Evolutionary conservation across 495 filamentous ascomycete species (phyloP), one percentile per base, ranked within the genome.

Genomic region (Penicillium maclennaniae): DNA sequence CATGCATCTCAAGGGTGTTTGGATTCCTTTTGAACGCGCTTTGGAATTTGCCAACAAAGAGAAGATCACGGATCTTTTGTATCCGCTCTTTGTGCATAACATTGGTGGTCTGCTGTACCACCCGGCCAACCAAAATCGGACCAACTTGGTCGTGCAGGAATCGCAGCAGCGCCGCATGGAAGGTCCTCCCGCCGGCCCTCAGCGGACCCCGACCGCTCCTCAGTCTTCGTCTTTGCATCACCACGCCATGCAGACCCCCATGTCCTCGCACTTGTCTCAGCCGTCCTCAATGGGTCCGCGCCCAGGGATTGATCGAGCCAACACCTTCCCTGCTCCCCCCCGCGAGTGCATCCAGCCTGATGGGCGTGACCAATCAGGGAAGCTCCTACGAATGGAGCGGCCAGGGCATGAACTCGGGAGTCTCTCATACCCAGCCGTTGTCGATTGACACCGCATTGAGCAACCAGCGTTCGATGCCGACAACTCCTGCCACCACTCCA

Each of bases 21-120:
- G 93, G 92, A 98, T 98, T 65, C 93, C 93, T 8, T 98, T 95
- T 59, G 95, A 97, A 53, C 83, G 95, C 47, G 93, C 93, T 2
- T 74, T 98, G 39, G 93, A 98, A 58, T 98, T 98, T 65, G 95
- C 93, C 37, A 98, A 98, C 75, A 97, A 96, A 79, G 93, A 98
- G 71, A 97, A 97, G 73, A 98, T 98, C 58, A 97, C 95, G 0
- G 92, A 98, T 69, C 71, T 89, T 12, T 69, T 98, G 51, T 98
- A 98, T 72, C 93, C 93, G 23, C 77, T 98, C 17, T 98, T 98
- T 66, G 93, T 98, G 26, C 91, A 97, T 68, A 96, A 97, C 71
- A 97, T 98, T 62, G 89, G 93, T 40, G 87, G 89, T 37, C 79
- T 97, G 48, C 79, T 98, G 54, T 97, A 97, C 68, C 93, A 97